Percentiles rank a stretch among this genome's conserved stretches.
Evolutionary conservation across 2,329 filamentous ascomycete species (phyloP).

Genomic region (Xylaria polymorpha): DNA sequence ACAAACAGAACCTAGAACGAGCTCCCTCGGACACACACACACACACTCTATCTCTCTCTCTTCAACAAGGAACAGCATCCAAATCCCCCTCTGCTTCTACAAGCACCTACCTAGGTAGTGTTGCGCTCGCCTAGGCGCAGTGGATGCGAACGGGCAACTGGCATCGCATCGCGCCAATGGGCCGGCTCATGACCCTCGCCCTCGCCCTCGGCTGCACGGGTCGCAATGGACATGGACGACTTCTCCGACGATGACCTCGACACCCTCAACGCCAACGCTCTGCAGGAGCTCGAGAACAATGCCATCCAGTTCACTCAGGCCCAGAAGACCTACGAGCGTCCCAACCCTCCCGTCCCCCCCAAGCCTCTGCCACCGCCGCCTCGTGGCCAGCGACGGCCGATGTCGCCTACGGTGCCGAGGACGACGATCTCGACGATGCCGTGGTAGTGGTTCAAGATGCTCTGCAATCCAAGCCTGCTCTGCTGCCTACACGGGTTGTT

Average conservation of each 20-base stretch:
- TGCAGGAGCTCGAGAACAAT: slow-evolving; percentile 72
- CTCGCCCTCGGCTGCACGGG: slow-evolving; percentile 36
- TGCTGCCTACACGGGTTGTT: slow-evolving; percentile 30
- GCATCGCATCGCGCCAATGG: slow-evolving; percentile 36
- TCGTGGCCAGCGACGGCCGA: slow-evolving; percentile 38
- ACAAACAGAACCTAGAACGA: background rate
- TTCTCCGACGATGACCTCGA: slow-evolving; percentile 74
- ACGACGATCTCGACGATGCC: slow-evolving; percentile 69
- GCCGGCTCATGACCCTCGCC: slow-evolving; percentile 27
- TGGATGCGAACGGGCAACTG: slow-evolving; percentile 4
- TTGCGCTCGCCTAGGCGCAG: background rate
- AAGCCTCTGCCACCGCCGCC: background rate
- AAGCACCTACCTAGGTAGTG: background rate
- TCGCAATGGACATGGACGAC: slow-evolving; percentile 60
- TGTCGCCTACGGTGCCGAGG: slow-evolving; percentile 61
- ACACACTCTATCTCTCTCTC: no score
- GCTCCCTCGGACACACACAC: background rate
- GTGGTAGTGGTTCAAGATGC: slow-evolving; percentile 68
- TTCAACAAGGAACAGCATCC: background rate
- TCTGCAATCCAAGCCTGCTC: slow-evolving; percentile 53
- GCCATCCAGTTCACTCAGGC: slow-evolving; percentile 71
- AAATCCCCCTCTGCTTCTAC: background rate
- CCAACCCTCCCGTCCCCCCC: background rate
- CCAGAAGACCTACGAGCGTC: slow-evolving; percentile 48
- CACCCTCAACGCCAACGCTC: slow-evolving; percentile 65